Evolutionary conservation across 352 stramenopile genomes (phyloP).

Genomic region (Phytophthora quininea): DNA sequence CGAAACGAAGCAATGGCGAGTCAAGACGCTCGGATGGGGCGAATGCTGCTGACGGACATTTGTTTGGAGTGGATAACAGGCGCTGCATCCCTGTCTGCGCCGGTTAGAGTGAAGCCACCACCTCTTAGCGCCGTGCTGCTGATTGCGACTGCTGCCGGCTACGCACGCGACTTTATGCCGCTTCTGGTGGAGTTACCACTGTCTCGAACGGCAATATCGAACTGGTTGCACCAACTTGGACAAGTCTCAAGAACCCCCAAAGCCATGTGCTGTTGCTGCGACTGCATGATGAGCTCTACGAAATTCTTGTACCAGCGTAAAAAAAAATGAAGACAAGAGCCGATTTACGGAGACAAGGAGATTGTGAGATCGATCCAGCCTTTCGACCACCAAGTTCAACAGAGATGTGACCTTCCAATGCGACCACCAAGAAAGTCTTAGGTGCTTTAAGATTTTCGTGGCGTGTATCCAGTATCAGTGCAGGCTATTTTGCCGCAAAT

Average conservation of each 20-base stretch:
- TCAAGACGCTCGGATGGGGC: neutral
- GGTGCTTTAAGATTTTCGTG: no score
- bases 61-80: conserved; percentile 17
- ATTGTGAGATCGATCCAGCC: neutral
- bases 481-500: no score
- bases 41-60: conserved; percentile 21
- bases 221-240: conserved; percentile 18
- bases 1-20: neutral
- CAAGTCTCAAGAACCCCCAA: conserved; percentile 4
- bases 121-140: conserved; percentile 7
- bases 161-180: neutral
- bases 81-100: neutral
- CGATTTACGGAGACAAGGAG: neutral
- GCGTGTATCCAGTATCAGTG: no score
- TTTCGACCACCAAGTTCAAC: no score
- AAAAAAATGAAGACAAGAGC: neutral
- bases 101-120: neutral
- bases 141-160: conserved; percentile 10
- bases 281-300: conserved; percentile 17
- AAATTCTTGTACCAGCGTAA: neutral
- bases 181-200: conserved; percentile 15
- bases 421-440: no score
- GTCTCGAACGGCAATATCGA: conserved; percentile 1
- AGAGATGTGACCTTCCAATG: no score
- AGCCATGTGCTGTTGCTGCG: conserved; percentile 10